Evolutionary conservation across 495 filamentous ascomycete species (phyloP).

Genomic region (Niebla homalea): DNA sequence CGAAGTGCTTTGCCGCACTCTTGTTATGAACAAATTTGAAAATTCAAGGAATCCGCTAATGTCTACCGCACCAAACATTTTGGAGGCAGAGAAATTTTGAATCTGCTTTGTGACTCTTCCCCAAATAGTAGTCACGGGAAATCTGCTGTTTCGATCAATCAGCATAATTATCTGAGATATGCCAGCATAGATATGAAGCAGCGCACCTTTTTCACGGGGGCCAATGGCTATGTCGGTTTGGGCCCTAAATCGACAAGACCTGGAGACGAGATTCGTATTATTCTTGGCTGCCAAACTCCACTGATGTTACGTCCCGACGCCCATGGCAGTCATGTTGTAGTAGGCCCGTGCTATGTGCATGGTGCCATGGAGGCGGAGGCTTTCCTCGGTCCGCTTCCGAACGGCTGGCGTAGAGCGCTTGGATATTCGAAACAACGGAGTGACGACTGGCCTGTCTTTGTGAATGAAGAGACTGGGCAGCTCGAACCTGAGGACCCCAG

Average conservation of each 20-base stretch:
- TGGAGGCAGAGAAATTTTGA: too few species aligned
- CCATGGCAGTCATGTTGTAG: neutral
- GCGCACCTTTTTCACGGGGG: slow-evolving; percentile 6
- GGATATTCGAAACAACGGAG: neutral
- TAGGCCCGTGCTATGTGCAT: slow-evolving; percentile 3
- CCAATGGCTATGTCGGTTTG: slow-evolving; percentile 7
- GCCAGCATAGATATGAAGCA: neutral
- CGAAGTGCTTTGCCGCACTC: slow-evolving; percentile 1
- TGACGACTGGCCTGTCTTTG: neutral
- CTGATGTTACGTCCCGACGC: slow-evolving; percentile 6
- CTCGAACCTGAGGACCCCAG: neutral
- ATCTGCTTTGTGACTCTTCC: neutral
- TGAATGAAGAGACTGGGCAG: neutral
- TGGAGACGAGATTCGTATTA: slow-evolving; percentile 13
- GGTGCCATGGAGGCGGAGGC: slow-evolving; percentile 3
- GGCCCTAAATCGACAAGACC: slow-evolving; percentile 7
- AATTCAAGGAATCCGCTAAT: neutral
- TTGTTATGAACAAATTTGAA: neutral
- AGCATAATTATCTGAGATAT: neutral
- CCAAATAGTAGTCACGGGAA: neutral
- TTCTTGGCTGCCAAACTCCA: slow-evolving; percentile 7
- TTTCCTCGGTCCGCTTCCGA: neutral
- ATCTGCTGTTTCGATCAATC: neutral
- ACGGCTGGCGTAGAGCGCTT: neutral
- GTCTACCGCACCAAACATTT: neutral